A percentile compares a stretch with the other conserved stretches of the same genome.
These are phyloP conservation scores for Aspergillus cristatus DNA, from an alignment of 495 filamentous ascomycete species.

Conservation along the genomic window DNA sequence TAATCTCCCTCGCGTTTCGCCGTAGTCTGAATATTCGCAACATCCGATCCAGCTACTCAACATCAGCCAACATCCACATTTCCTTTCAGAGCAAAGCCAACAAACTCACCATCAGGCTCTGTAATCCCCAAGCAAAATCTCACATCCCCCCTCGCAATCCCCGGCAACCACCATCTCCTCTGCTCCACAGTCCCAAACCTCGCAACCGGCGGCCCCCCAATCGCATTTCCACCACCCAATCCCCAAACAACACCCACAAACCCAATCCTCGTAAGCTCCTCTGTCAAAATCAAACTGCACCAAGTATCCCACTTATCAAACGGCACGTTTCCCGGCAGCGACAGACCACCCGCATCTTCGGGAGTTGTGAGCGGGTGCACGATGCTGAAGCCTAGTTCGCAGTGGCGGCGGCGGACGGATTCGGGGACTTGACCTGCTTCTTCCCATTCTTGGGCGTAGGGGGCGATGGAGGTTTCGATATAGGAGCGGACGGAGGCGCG, in stretches of 20 bases:
- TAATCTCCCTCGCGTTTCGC: slow-evolving; percentile 34
- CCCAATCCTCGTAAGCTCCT: slow-evolving; percentile 37
- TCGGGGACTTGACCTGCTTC: slow-evolving; percentile 34
- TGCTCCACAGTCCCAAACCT: slow-evolving; percentile 42
- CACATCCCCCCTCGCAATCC: slow-evolving; percentile 36
- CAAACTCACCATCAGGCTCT: slow-evolving; percentile 39
- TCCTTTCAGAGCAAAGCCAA: background rate
- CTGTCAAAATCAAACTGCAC: slow-evolving; percentile 36
- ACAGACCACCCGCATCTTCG: slow-evolving; percentile 23
- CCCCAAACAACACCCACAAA: slow-evolving; percentile 39
- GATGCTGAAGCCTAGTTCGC: slow-evolving; percentile 30
- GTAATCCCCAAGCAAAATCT: slow-evolving; percentile 49
- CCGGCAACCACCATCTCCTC: slow-evolving; percentile 39
- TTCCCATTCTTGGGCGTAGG: slow-evolving; percentile 42
- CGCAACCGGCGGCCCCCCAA: slow-evolving; percentile 46
- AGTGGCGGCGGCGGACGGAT: slow-evolving; percentile 25
- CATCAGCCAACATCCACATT: no score
- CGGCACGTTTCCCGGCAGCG: slow-evolving; percentile 31
- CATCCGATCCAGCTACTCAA: slow-evolving; percentile 46
- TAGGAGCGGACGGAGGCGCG: slow-evolving; percentile 37
- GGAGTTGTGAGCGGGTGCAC: slow-evolving; percentile 26
- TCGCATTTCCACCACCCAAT: slow-evolving; percentile 42
- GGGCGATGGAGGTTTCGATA: slow-evolving; percentile 33
- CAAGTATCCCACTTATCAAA: slow-evolving; percentile 41
- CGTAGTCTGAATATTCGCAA: slow-evolving; percentile 43